A percentile compares a stretch with the other conserved stretches of the same genome.
phyloP scores from a whole-genome alignment of 331 rosid genomes.

The Dryas integrifolia region DNA sequence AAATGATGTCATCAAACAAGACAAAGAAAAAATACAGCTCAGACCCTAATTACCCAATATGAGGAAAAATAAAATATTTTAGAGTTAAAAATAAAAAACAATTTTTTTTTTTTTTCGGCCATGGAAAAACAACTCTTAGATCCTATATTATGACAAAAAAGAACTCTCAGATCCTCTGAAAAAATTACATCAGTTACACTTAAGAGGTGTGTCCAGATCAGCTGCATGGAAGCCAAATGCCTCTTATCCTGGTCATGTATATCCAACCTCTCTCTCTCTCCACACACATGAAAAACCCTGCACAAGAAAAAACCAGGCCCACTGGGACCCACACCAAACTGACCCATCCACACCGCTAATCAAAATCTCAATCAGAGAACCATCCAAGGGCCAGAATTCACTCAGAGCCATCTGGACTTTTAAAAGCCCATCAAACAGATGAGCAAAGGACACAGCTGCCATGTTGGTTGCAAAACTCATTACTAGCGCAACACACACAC shows the following conservation, averaged over 20 bases:
- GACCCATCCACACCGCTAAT: neutral
- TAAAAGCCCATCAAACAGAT: constrained; percentile 1
- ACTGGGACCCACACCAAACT: neutral
- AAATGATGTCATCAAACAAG: too few relatives aligned
- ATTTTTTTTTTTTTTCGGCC: too few relatives aligned
- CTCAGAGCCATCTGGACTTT: neutral
- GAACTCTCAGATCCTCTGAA: too few relatives aligned
- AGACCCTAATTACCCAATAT: too few relatives aligned
- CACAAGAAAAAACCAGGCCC: neutral
- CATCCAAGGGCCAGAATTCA: constrained; percentile 2
- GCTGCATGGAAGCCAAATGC: constrained; percentile 10
- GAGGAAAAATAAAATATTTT: neutral
- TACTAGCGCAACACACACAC: neutral
- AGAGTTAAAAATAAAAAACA: neutral
- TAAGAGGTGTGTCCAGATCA: neutral
- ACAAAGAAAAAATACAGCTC: too few relatives aligned
- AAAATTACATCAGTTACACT: neutral
- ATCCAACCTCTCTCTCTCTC: neutral
- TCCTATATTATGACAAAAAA: too few relatives aligned
- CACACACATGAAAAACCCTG: neutral
- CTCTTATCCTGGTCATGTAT: constrained; percentile 3
- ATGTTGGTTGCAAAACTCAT: constrained; percentile 10
- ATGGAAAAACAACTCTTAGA: too few relatives aligned
- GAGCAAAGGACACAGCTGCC: too few relatives aligned
- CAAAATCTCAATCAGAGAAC: neutral